Base-by-base conservation (phyloP, 192 early-diverging fungal genomes). In the Coemansia aciculifera region DNA sequence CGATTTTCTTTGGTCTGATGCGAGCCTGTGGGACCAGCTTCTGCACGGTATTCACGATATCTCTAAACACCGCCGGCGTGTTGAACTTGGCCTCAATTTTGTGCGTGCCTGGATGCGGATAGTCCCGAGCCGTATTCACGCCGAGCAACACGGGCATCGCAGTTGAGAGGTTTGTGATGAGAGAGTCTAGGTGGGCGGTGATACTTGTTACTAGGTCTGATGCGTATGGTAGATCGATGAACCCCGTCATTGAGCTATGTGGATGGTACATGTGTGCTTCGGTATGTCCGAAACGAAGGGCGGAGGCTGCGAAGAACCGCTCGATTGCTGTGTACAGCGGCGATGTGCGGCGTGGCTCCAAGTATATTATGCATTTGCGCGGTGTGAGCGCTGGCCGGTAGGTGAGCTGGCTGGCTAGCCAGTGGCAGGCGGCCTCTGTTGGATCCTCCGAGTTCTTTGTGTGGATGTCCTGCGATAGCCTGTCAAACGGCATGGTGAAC, bases 161-260 rank as follows among this genome's bases (percentile, higher is more conserved):
- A 12, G 11, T 43, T 17, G 39, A 1, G 2, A 46, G 27, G 3
- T 24, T 39, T 19, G 21, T 15, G 8, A 74, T 59, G 39, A 73
- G 56, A 12, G 31, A 12, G n/a, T 76, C 68, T 21, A 73, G 19
- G 15, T 69, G 63, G 12, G 34, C 29, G 7, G 68, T 67, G 8
- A 79, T 79, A 27, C 42, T 15, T 1, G 63, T 54, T 40, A 73
- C 24, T 5, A 67, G 19, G 3, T 48, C 29, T 2, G 27, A 12
- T 3, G 32, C 19, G 12, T 49, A 63, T 6, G 44, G 23, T 12
- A 81, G 17, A 23, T 81, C 79, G 8, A 81, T 81, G 24, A 81
- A 81, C n/a, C 79, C 79, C 2, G 79, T 81, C 74, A 81, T 76
- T 21, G 79, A 81, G 71, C 69, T 71, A 10, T 81, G 79, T 34